phyloP scores from a whole-genome alignment of 139 green algal species.

The Chlorella sorokiniana region DNA sequence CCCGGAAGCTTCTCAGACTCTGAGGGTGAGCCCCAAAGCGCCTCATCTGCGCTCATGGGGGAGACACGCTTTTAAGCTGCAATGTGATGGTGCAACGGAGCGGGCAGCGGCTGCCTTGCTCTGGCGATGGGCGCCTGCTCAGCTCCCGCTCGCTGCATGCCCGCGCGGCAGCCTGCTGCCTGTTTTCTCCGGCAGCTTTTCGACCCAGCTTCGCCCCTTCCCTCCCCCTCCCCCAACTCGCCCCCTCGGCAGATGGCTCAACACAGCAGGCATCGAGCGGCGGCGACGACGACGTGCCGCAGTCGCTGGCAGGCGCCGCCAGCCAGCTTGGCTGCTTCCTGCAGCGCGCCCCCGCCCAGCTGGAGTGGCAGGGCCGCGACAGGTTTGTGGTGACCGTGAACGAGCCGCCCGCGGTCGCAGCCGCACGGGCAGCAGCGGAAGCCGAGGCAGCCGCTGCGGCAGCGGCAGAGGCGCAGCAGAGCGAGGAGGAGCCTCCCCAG shows the following conservation, averaged over 20 bases:
- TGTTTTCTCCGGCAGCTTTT: no score
- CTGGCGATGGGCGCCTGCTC: not conserved
- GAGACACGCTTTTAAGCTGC: not conserved
- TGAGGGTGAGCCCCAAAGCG: not conserved
- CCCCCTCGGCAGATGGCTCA: no score
- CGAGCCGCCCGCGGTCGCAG: not conserved
- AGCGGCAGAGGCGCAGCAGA: not conserved
- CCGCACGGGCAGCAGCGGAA: not conserved
- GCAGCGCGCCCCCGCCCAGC: constrained; percentile 46
- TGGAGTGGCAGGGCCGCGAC: constrained; percentile 47
- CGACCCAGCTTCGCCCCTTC: no score
- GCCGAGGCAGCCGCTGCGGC: not conserved
- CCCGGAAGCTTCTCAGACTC: not conserved
- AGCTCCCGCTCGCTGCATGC: not conserved
- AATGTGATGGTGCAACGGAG: no score
- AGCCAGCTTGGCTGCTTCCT: constrained; percentile 21
- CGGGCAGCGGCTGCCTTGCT: not conserved
- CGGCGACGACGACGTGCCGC: not conserved
- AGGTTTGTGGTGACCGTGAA: constrained; percentile 47
- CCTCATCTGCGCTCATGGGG: no score
- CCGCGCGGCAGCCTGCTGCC: not conserved
- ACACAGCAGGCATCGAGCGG: not conserved
- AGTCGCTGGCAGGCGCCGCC: not conserved
- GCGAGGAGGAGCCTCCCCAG: not conserved
- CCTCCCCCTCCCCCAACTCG: no score